These are phyloP conservation scores for Rasamsonia emersonii DNA, from an alignment of 2,329 filamentous ascomycete genomes.

Conservation along the genomic window DNA sequence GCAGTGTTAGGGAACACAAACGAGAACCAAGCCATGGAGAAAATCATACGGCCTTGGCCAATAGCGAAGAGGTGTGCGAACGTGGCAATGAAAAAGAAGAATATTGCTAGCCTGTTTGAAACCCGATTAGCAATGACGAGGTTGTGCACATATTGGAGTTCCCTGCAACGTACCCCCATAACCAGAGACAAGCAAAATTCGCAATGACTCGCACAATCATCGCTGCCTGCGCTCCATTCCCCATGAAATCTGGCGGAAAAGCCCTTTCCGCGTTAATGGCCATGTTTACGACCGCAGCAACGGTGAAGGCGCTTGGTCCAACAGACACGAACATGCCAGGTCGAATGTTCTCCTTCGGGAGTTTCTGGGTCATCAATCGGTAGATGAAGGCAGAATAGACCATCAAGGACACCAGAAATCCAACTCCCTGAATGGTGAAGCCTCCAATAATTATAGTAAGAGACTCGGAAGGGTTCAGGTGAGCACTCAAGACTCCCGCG, in stretches of 20 bases:
- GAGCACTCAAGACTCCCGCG: conserved; percentile 49
- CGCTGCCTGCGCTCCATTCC: conserved; percentile 45
- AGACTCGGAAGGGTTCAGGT: conserved; percentile 35
- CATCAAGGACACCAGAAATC: conserved; percentile 62
- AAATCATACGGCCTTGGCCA: conserved; percentile 54
- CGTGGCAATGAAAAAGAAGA: conserved; percentile 76
- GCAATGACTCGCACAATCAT: conserved; percentile 47
- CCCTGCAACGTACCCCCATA: conserved; percentile 56
- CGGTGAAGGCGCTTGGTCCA: conserved; percentile 64
- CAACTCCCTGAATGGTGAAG: conserved; percentile 54
- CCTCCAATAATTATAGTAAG: conserved; percentile 53
- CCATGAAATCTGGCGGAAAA: conserved; percentile 44
- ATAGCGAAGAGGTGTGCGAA: conserved; percentile 61
- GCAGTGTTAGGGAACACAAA: conserved; percentile 78
- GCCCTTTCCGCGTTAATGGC: conserved; percentile 35
- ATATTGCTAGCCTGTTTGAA: conserved; percentile 53
- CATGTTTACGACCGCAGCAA: conserved; percentile 53
- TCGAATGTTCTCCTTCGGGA: conserved; percentile 65
- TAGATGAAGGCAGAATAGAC: conserved; percentile 80
- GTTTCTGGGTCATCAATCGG: conserved; percentile 78
- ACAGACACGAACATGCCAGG: conserved; percentile 83
- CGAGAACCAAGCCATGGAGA: conserved; percentile 79
- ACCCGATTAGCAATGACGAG: conserved; percentile 6
- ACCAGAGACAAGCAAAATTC: conserved; percentile 64
- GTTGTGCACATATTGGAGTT: neutral